phyloP scores from a whole-genome alignment of 305 asterid species.

The Solanum hybrid region DNA sequence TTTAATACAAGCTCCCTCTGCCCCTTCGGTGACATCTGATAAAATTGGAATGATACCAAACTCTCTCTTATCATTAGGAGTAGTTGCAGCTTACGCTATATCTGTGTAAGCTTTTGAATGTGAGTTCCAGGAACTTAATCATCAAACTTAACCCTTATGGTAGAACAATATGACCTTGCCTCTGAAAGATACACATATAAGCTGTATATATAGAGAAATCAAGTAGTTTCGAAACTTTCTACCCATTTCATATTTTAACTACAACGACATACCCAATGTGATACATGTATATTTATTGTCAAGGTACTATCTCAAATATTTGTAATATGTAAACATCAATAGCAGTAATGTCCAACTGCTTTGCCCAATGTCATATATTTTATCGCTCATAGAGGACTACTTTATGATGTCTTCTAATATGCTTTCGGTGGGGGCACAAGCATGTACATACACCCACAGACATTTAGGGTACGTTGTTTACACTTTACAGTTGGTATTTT shows the following conservation, averaged over 20 bases:
- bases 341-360: not conserved
- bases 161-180: not conserved
- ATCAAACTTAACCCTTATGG: not conserved
- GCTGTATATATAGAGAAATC: not conserved
- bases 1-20: not conserved
- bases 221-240: not conserved
- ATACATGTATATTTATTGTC: not conserved
- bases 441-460: not conserved
- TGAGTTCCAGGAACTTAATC: not conserved
- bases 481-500: not conserved
- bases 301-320: not conserved
- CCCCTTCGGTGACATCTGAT: constrained; percentile 30
- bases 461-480: not conserved
- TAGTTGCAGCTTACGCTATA: not conserved
- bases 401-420: not conserved
- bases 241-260: not conserved
- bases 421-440: not conserved
- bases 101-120: not conserved
- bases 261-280: not conserved
- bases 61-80: not conserved
- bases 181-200: not conserved
- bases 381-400: not conserved
- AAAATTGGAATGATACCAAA: constrained; percentile 25
- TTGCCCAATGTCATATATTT: not conserved
- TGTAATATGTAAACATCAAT: not conserved